Evolutionary conservation across 306 rosid species (phyloP).

Genomic region (Datisca glomerata): DNA sequence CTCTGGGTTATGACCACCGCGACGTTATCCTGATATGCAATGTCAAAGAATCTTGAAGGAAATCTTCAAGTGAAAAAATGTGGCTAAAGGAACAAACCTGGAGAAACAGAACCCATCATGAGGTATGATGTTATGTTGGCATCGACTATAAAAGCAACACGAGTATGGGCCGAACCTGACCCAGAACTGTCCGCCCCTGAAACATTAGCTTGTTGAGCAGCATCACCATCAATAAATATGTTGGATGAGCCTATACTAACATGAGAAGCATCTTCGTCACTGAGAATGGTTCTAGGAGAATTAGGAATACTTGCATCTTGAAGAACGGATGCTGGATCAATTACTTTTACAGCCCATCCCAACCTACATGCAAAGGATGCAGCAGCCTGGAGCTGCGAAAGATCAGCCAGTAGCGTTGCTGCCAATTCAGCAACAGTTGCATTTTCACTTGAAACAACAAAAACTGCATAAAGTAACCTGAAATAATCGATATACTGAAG

Average conservation of each 20-base stretch:
- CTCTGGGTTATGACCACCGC: no score
- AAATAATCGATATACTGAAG: conserved; percentile 9
- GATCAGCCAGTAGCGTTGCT: conserved; percentile 77
- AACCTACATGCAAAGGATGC: conserved; percentile 74
- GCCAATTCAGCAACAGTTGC: conserved; percentile 87
- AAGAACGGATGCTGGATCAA: conserved; percentile 68
- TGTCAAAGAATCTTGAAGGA: no score
- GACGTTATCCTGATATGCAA: no score
- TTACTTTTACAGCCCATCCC: conserved; percentile 88
- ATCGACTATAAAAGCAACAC: conserved; percentile 88
- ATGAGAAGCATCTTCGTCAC: conserved; percentile 51
- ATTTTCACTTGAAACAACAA: conserved; percentile 92
- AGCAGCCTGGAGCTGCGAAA: conserved; percentile 82
- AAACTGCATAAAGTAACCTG: conserved; percentile 93
- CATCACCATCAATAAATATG: conserved; percentile 38
- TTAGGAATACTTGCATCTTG: conserved; percentile 35
- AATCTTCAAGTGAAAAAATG: no score
- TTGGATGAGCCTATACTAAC: conserved; percentile 36
- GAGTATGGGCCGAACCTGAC: conserved; percentile 39
- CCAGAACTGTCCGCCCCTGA: conserved; percentile 42
- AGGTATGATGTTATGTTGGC: conserved; percentile 97
- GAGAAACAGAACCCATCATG: conserved; percentile 99
- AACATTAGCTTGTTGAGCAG: conserved; percentile 46
- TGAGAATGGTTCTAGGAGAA: conserved; percentile 45
- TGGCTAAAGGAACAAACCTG: conserved; percentile 64